A percentile compares a stretch with the other conserved stretches of the same genome.
Evolutionary conservation across 2,329 filamentous ascomycete species (phyloP).

Genomic region (Cladophialophora chaetospira): DNA sequence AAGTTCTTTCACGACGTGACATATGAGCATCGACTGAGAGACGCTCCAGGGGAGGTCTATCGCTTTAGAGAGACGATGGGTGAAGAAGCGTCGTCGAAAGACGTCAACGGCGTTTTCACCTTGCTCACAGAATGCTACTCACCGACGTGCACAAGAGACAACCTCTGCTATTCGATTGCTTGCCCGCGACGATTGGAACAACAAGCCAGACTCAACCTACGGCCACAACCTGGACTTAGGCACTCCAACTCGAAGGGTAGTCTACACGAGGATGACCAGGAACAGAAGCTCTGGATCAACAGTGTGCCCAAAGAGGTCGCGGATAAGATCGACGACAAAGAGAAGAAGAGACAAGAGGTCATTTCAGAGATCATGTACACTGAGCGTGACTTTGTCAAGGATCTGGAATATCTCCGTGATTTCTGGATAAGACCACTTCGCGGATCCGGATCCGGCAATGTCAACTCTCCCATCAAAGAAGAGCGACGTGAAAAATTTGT

Average conservation of each 20-base stretch:
- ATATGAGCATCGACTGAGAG: conserved; percentile 91
- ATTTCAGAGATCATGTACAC: conserved; percentile 99
- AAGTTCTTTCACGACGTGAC: conserved; percentile 99
- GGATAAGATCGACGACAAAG: conserved; percentile 82
- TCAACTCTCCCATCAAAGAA: conserved; percentile 80
- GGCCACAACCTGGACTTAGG: conserved; percentile 85
- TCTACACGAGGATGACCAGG: conserved; percentile 84
- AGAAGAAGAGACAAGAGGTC: conserved; percentile 97
- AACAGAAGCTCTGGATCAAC: conserved; percentile 99
- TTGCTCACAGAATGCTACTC: conserved; percentile 97
- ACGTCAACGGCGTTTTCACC: conserved; percentile 95
- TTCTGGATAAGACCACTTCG: conserved; percentile 97
- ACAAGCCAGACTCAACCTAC: conserved; percentile 89
- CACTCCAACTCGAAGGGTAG: conserved; percentile 68
- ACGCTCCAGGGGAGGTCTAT: conserved; percentile 93
- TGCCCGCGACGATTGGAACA: conserved; percentile 92
- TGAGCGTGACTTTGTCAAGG: conserved; percentile 97
- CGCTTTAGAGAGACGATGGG: conserved; percentile 93
- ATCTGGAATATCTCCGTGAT: conserved; percentile 93
- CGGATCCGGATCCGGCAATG: conserved; percentile 62
- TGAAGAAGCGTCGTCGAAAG: conserved; percentile 67
- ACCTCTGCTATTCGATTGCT: conserved; percentile 96
- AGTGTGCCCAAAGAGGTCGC: conserved; percentile 94
- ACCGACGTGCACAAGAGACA: conserved; percentile 92
- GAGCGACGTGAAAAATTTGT: conserved; percentile 87